Percentiles rank a stretch among this genome's conserved stretches.
These are phyloP conservation scores for Talaromyces ruber DNA, from an alignment of 495 filamentous ascomycete species.

Conservation along the genomic window DNA sequence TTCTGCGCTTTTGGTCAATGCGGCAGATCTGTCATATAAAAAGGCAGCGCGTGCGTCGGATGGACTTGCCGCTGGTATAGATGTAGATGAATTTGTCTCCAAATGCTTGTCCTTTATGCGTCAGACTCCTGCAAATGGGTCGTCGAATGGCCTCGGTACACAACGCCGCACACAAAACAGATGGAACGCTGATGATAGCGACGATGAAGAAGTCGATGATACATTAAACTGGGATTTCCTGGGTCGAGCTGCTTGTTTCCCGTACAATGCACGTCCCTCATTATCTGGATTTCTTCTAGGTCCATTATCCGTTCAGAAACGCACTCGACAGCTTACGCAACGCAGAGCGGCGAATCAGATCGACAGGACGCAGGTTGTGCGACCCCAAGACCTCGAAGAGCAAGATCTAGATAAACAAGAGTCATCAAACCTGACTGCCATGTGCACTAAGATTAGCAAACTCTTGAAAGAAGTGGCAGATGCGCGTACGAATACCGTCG, in stretches of 20 bases:
- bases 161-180: constrained; percentile 22
- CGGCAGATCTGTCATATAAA: constrained; percentile 68
- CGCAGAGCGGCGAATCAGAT: constrained; percentile 55
- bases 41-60: constrained; percentile 64
- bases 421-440: constrained; percentile 61
- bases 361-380: constrained; percentile 51
- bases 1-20: constrained; percentile 68
- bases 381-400: constrained; percentile 64
- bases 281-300: constrained; percentile 82
- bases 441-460: constrained; percentile 56
- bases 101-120: constrained; percentile 89
- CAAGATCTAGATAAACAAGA: constrained; percentile 65
- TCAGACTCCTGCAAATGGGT: constrained; percentile 30
- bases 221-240: constrained; percentile 83
- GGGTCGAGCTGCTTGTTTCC: constrained; percentile 66
- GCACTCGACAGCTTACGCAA: constrained; percentile 56
- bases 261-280: constrained; percentile 61
- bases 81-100: constrained; percentile 88
- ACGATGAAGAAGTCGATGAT: constrained; percentile 62
- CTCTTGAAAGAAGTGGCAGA: constrained; percentile 30
- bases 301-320: constrained; percentile 82
- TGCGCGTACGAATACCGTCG: constrained; percentile 22
- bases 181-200: constrained; percentile 37
- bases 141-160: constrained; percentile 12
- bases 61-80: constrained; percentile 60